Evolutionary conservation across 2,329 filamentous ascomycete species (phyloP).

Genomic region (Sclerotinia minor): DNA sequence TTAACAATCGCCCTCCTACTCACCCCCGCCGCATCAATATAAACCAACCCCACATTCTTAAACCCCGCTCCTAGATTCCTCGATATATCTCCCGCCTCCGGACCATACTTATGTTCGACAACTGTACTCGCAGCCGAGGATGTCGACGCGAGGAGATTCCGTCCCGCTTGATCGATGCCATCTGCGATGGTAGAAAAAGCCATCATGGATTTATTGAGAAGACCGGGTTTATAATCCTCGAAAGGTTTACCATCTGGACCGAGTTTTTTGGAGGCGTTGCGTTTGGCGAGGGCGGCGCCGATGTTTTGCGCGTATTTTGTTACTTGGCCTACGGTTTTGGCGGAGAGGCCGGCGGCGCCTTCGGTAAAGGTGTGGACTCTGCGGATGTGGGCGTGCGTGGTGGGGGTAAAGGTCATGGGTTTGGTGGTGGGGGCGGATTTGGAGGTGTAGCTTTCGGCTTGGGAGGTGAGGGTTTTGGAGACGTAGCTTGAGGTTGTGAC

Average conservation of each 20-base stretch:
- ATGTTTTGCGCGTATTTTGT: constrained; percentile 85
- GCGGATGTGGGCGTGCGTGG: constrained; percentile 81
- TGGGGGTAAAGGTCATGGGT: constrained; percentile 83
- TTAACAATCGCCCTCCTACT: constrained; percentile 88
- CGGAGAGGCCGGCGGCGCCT: constrained; percentile 74
- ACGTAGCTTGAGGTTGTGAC: constrained; percentile 83
- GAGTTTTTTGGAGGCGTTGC: constrained; percentile 58
- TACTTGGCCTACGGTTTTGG: constrained; percentile 84
- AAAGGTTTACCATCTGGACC: constrained; percentile 67
- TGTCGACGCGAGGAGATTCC: constrained; percentile 71
- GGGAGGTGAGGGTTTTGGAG: constrained; percentile 71
- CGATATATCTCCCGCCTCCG: constrained; percentile 79
- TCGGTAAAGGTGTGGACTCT: constrained; percentile 86
- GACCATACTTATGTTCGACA: constrained; percentile 85
- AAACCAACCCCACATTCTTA: constrained; percentile 95
- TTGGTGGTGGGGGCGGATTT: constrained; percentile 75
- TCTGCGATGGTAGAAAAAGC: constrained; percentile 94
- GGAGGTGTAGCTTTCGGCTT: constrained; percentile 78
- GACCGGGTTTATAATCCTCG: constrained; percentile 76
- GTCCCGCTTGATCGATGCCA: constrained; percentile 84
- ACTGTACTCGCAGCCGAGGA: constrained; percentile 80
- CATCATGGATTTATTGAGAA: constrained; percentile 95
- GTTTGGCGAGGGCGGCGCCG: constrained; percentile 72
- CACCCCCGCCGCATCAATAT: constrained; percentile 94
- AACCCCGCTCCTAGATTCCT: constrained; percentile 77